Percentiles rank a stretch among this genome's conserved stretches.
These are phyloP conservation scores for Phytophthora fragariaefolia DNA, from an alignment of 352 stramenopile species.

Conservation along the genomic window DNA sequence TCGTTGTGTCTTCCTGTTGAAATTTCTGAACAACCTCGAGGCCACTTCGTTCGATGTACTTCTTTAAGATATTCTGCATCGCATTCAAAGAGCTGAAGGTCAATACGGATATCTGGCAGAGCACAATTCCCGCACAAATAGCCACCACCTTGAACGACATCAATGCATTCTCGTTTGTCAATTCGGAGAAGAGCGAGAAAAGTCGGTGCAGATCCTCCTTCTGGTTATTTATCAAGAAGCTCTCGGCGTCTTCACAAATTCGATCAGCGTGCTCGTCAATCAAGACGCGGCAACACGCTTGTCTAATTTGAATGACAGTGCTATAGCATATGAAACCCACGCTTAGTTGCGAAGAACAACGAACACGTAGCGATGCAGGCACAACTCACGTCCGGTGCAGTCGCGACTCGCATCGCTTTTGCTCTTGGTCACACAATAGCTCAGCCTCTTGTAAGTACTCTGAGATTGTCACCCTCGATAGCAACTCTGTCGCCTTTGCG, in stretches of 20 bases:
- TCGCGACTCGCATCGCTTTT: conserved; percentile 74
- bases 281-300: conserved; percentile 81
- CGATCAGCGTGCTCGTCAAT: conserved; percentile 82
- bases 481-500: conserved; percentile 60
- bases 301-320: conserved; percentile 77
- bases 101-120: conserved; percentile 7
- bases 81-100: conserved; percentile 10
- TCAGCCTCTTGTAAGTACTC: conserved; percentile 81
- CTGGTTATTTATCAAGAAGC: conserved; percentile 80
- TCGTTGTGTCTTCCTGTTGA: conserved; percentile 79
- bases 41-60: conserved; percentile 83
- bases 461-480: conserved; percentile 71
- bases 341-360: background rate
- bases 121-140: conserved; percentile 1
- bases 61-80: conserved; percentile 88
- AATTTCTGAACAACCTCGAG: conserved; percentile 84
- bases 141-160: conserved; percentile 78
- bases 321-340: conserved; percentile 30
- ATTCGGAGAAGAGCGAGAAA: conserved; percentile 85
- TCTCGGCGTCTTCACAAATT: conserved; percentile 83
- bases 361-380: background rate
- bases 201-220: conserved; percentile 79
- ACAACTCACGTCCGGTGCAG: conserved; percentile 79
- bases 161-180: conserved; percentile 79
- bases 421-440: conserved; percentile 77